Conservation (phyloP, 2,329 filamentous ascomycete genomes). For the Chaetomium olivaceum region DNA sequence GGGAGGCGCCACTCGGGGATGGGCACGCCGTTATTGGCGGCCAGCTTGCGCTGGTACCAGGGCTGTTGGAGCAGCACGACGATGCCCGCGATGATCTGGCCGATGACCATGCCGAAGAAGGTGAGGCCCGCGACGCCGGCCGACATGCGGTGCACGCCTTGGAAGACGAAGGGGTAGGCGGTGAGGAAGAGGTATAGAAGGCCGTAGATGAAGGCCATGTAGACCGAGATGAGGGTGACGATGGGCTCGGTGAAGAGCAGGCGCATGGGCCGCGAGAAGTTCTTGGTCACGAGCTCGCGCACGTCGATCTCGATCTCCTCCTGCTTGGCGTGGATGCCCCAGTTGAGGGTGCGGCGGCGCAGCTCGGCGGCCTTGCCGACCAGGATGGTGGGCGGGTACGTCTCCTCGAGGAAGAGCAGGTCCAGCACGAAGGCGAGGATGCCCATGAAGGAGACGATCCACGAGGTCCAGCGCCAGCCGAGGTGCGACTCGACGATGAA, state of each 20-base stretch:
- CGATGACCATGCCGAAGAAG: slow-evolving; percentile 81
- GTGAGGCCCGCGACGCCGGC: slow-evolving; percentile 72
- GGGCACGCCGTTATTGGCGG: slow-evolving; percentile 65
- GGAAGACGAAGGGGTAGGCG: slow-evolving; percentile 80
- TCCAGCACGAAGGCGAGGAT: slow-evolving; percentile 60
- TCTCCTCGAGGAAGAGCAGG: slow-evolving; percentile 65
- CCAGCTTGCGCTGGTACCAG: slow-evolving; percentile 67
- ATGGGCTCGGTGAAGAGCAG: slow-evolving; percentile 70
- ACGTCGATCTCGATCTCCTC: slow-evolving; percentile 71
- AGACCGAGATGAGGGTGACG: slow-evolving; percentile 66
- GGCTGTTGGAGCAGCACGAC: slow-evolving; percentile 65
- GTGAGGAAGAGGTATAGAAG: slow-evolving; percentile 84
- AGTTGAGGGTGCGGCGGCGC: slow-evolving; percentile 64
- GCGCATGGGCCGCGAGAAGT: slow-evolving; percentile 65
- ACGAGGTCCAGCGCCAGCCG: slow-evolving; percentile 75
- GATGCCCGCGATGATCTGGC: slow-evolving; percentile 67
- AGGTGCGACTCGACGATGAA: slow-evolving; percentile 64
- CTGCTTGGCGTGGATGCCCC: slow-evolving; percentile 71
- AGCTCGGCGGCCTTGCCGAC: slow-evolving; percentile 61
- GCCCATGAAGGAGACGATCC: slow-evolving; percentile 63
- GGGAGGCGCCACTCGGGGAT: slow-evolving; percentile 68
- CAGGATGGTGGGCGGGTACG: slow-evolving; percentile 68
- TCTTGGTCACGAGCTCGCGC: slow-evolving; percentile 63
- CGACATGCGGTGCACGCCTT: slow-evolving; percentile 68
- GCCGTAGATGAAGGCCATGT: slow-evolving; percentile 75